phyloP scores from a whole-genome alignment of 148 eudicot species.

The Spergularia bocconei region DNA sequence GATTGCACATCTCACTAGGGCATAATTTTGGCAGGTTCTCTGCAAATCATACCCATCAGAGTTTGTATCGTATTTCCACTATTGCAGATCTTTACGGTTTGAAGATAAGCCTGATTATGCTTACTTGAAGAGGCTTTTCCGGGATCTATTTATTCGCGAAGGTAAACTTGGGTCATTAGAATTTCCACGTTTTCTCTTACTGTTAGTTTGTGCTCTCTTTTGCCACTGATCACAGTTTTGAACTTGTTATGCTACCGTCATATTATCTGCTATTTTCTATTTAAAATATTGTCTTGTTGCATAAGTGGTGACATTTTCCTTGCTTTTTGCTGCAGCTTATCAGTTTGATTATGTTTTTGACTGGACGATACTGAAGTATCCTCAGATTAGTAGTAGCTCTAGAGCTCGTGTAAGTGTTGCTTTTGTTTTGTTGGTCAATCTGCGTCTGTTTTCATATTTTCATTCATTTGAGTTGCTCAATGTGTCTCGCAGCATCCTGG shows the following conservation, averaged over 20 bases:
- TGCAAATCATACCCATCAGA: slow-evolving; percentile 94
- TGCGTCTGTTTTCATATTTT: slow-evolving; percentile 10
- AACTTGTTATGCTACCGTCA: not conserved
- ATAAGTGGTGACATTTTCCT: not conserved
- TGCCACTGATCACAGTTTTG: not conserved
- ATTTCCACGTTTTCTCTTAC: not conserved
- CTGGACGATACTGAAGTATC: slow-evolving; percentile 94
- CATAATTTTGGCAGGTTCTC: slow-evolving; percentile 52
- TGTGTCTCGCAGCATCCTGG: slow-evolving; percentile 44
- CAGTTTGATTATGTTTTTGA: slow-evolving; percentile 91
- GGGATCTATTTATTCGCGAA: slow-evolving; percentile 94
- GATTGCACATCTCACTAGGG: slow-evolving; percentile 14
- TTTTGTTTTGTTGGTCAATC: slow-evolving; percentile 29
- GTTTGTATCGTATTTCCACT: slow-evolving; percentile 90
- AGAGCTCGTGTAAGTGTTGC: slow-evolving; percentile 53
- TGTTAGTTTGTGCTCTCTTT: not conserved
- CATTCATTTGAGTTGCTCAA: slow-evolving; percentile 13
- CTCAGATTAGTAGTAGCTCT: slow-evolving; percentile 82
- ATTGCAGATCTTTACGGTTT: slow-evolving; percentile 84
- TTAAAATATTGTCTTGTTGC: not conserved
- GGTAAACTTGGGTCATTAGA: slow-evolving; percentile 35
- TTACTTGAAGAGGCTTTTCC: slow-evolving; percentile 88
- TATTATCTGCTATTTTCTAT: not conserved
- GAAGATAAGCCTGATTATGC: slow-evolving; percentile 98
- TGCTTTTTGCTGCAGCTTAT: slow-evolving; percentile 53